A percentile compares a stretch with the other conserved stretches of the same genome.
Conservation (phyloP, 495 filamentous ascomycete genomes). For the Filosporella fistucella region DNA sequence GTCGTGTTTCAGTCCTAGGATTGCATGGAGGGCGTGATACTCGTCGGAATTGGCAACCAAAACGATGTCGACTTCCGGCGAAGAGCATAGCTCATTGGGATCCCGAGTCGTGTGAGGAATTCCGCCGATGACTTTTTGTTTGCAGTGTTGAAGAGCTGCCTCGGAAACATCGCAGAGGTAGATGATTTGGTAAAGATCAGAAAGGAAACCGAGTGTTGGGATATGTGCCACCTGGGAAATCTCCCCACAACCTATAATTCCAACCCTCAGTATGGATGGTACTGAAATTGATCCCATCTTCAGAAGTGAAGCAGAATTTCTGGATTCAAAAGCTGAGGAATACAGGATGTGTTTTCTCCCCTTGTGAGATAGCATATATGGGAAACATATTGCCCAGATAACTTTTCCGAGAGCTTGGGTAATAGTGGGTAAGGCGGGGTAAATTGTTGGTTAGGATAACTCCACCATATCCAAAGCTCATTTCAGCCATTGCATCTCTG, state of each 20-base stretch:
- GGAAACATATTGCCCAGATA: too few relatives aligned
- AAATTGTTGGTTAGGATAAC: too few relatives aligned
- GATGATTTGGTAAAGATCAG: constrained; percentile 10
- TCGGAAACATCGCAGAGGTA: constrained; percentile 13
- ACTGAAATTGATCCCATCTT: too few relatives aligned
- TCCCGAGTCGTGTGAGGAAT: constrained; percentile 3
- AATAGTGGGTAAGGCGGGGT: too few relatives aligned
- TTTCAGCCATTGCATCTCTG: too few relatives aligned
- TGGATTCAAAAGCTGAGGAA: too few relatives aligned
- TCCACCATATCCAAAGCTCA: too few relatives aligned
- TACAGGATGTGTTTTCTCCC: too few relatives aligned
- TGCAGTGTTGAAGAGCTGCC: constrained; percentile 1
- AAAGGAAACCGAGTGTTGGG: constrained; percentile 38
- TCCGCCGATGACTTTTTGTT: background rate
- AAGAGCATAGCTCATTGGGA: constrained; percentile 4
- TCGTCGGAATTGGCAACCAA: constrained; percentile 46
- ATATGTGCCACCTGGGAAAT: constrained; percentile 48
- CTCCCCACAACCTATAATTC: constrained; percentile 44
- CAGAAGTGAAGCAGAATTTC: too few relatives aligned
- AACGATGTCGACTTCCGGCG: constrained; percentile 39
- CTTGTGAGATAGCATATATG: too few relatives aligned
- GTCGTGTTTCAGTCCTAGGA: constrained; percentile 42
- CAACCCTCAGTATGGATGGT: constrained; percentile 29
- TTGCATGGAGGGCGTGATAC: constrained; percentile 42
- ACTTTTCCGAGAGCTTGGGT: too few relatives aligned